Conservation (phyloP, 2,329 filamentous ascomycete species). For the Talaromyces sp. region DNA sequence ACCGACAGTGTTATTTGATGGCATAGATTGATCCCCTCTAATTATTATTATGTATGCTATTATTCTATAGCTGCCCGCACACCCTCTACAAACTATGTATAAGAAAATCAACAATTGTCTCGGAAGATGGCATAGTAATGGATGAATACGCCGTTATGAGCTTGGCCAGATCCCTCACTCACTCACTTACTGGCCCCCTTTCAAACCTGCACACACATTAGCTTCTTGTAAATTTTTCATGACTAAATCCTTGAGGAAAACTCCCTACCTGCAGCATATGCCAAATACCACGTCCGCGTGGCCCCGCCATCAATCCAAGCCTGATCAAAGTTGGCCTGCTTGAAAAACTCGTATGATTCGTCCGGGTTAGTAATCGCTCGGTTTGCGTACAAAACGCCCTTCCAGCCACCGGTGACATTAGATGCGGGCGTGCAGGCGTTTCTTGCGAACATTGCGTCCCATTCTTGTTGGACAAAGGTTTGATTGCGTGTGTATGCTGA, state of each 20-base stretch:
- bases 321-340: constrained; percentile 57
- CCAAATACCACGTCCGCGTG: constrained; percentile 77
- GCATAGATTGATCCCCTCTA: neutral
- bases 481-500: constrained; percentile 61
- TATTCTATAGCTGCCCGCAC: neutral
- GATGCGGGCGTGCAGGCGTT: constrained; percentile 54
- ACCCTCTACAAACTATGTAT: neutral
- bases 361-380: constrained; percentile 68
- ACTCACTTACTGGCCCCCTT: constrained; percentile 1
- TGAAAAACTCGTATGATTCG: constrained; percentile 70
- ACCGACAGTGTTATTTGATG: too few species aligned
- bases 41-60: neutral
- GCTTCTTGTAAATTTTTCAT: neutral
- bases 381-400: constrained; percentile 76
- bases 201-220: constrained; percentile 4
- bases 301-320: constrained; percentile 69
- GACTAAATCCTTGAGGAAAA: neutral
- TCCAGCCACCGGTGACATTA: constrained; percentile 70
- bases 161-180: neutral
- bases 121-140: too few species aligned
- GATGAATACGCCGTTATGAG: neutral
- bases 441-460: constrained; percentile 69
- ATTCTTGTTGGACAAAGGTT: constrained; percentile 74
- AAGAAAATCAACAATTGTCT: neutral
- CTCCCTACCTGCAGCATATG: constrained; percentile 61